phyloP scores from a whole-genome alignment of 768 basidiomycete genomes.

The Crassisporium funariophilum region DNA sequence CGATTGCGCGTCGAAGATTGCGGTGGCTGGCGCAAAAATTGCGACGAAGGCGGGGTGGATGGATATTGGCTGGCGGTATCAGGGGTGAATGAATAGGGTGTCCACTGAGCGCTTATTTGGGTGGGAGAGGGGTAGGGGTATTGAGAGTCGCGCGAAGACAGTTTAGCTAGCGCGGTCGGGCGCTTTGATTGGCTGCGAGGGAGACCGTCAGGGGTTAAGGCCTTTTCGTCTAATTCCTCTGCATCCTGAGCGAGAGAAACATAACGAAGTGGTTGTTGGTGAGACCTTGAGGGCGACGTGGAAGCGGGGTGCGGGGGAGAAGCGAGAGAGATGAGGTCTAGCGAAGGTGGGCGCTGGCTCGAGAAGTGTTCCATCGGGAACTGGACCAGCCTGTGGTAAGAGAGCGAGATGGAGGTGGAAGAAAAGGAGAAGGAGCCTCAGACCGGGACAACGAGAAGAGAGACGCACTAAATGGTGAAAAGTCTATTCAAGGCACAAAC shows the following conservation, averaged over 20 bases:
- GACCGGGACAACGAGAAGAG: conserved; percentile 2
- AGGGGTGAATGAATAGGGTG: conserved; percentile 19
- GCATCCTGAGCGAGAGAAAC: conserved; percentile 21
- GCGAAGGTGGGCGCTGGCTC: conserved; percentile 24
- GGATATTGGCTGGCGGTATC: conserved; percentile 15
- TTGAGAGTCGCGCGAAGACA: conserved; percentile 22
- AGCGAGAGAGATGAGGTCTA: conserved; percentile 32
- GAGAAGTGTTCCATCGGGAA: conserved; percentile 30
- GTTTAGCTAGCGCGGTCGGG: conserved; percentile 13
- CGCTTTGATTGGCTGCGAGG: conserved; percentile 15
- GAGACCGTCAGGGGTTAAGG: conserved; percentile 4
- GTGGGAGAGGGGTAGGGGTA: conserved; percentile 25
- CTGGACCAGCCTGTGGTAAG: conserved; percentile 33
- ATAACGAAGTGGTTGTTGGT: conserved; percentile 24
- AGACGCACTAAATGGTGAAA: too few species aligned
- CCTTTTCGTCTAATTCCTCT: conserved; percentile 23
- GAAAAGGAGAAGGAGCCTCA: conserved; percentile 18
- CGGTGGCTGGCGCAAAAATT: conserved; percentile 6
- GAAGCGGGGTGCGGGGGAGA: conserved; percentile 16
- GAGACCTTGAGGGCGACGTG: too few species aligned
- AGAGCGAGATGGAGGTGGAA: conserved; percentile 20
- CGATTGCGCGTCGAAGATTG: conserved; percentile 18
- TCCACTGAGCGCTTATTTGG: conserved; percentile 22
- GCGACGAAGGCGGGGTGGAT: conserved; percentile 9
- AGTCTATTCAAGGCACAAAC: too few species aligned